Evolutionary conservation across 495 filamentous ascomycete species (phyloP).

Genomic region (Pyronema omphalodes): DNA sequence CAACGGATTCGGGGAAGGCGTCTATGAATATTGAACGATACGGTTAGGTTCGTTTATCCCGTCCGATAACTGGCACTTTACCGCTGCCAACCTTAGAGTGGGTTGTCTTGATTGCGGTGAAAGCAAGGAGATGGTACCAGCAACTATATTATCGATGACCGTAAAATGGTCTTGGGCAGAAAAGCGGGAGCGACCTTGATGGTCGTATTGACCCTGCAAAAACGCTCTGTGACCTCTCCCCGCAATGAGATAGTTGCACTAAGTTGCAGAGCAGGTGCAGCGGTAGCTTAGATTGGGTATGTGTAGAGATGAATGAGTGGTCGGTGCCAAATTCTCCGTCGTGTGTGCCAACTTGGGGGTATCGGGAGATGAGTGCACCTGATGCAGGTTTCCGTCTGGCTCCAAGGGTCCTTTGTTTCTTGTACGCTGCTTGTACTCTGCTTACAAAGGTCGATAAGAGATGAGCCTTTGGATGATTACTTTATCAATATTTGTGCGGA

Average conservation of each 20-base stretch:
- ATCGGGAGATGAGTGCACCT: slow-evolving; percentile 1
- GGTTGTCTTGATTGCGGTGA: not conserved
- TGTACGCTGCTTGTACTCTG: not conserved
- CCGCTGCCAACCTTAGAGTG: no score
- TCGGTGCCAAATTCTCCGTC: not conserved
- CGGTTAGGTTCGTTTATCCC: no score
- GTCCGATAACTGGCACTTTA: no score
- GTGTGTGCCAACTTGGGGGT: slow-evolving; percentile 1
- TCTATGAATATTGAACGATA: no score
- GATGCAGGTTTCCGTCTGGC: slow-evolving; percentile 2
- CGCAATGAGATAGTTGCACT: not conserved
- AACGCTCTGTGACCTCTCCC: not conserved
- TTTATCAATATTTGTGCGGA: not conserved
- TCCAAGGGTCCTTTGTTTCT: not conserved
- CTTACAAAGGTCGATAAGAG: not conserved
- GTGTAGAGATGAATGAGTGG: not conserved
- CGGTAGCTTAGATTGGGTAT: not conserved
- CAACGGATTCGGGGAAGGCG: no score
- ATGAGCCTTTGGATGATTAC: slow-evolving; percentile 4
- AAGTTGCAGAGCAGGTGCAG: not conserved
- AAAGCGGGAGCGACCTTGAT: not conserved
- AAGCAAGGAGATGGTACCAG: not conserved
- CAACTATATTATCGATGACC: not conserved
- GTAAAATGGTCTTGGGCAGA: not conserved
- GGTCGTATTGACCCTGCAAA: not conserved